These are phyloP conservation scores for Perkinsus chesapeaki DNA, from an alignment of 169 alveolate species.

Conservation along the genomic window DNA sequence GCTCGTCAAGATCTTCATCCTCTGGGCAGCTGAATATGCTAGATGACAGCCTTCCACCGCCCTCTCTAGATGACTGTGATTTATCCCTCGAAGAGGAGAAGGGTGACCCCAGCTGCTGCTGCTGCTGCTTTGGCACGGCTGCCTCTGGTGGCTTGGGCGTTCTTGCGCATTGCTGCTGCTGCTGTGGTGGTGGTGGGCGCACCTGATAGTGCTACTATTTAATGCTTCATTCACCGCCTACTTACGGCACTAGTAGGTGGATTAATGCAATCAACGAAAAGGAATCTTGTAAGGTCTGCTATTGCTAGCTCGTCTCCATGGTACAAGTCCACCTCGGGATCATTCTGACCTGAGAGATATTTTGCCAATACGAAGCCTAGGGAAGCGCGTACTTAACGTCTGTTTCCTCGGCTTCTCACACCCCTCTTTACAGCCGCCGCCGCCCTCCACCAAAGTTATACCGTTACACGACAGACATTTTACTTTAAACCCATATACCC, in stretches of 20 bases:
- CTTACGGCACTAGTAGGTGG: neutral
- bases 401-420: neutral
- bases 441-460: neutral
- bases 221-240: neutral
- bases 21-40: neutral
- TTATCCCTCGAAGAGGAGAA: too few species aligned
- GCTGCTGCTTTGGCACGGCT: too few species aligned
- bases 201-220: neutral
- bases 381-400: neutral
- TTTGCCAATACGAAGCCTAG: too few species aligned
- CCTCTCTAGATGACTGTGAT: neutral
- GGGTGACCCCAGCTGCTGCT: too few species aligned
- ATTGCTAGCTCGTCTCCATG: neutral
- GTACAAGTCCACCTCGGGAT: neutral
- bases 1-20: neutral
- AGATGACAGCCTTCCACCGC: neutral
- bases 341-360: neutral
- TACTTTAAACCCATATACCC: neutral
- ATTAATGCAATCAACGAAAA: neutral
- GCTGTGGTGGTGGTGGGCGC: neutral
- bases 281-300: neutral
- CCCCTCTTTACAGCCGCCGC: neutral
- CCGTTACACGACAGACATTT: neutral
- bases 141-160: neutral
- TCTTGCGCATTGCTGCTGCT: neutral